Percentiles rank a stretch among this genome's conserved stretches.
These are phyloP conservation scores for Exophiala viscosa DNA, from an alignment of 2,329 filamentous ascomycete species.

Conservation along the genomic window DNA sequence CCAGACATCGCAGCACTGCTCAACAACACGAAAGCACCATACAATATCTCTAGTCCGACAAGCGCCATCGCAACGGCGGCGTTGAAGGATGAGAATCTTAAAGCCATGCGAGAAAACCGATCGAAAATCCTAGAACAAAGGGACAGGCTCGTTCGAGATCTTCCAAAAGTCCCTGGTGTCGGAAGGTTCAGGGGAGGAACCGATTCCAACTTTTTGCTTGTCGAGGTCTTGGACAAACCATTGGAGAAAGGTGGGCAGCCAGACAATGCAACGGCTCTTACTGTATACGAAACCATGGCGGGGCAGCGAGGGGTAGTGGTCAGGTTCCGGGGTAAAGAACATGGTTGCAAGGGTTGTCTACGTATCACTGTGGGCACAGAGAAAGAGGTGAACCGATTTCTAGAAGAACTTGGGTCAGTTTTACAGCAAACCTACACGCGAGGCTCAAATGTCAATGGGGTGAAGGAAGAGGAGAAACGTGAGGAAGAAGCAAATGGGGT, in stretches of 20 bases:
- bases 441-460: conserved; percentile 33
- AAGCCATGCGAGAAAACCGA: conserved; percentile 67
- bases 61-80: conserved; percentile 74
- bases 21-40: conserved; percentile 92
- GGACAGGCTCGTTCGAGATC: conserved; percentile 66
- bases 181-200: conserved; percentile 76
- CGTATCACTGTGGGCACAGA: conserved; percentile 91
- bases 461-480: conserved; percentile 47
- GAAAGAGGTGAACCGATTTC: conserved; percentile 73
- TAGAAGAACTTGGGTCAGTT: conserved; percentile 61
- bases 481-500: conserved; percentile 41
- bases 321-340: conserved; percentile 86
- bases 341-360: conserved; percentile 82
- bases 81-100: conserved; percentile 63
- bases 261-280: conserved; percentile 72
- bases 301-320: conserved; percentile 88
- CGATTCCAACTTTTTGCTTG: conserved; percentile 84
- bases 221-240: conserved; percentile 72
- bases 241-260: conserved; percentile 59
- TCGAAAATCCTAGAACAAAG: conserved; percentile 71
- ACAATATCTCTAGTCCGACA: conserved; percentile 89
- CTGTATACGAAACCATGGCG: conserved; percentile 79
- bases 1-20: conserved; percentile 71
- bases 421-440: conserved; percentile 48
- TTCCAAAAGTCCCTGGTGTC: conserved; percentile 72